Percentiles rank a stretch among this genome's conserved stretches.
Evolutionary conservation across 73 alveolate genomes (phyloP).

Genomic region (Durusdinium trenchii): DNA sequence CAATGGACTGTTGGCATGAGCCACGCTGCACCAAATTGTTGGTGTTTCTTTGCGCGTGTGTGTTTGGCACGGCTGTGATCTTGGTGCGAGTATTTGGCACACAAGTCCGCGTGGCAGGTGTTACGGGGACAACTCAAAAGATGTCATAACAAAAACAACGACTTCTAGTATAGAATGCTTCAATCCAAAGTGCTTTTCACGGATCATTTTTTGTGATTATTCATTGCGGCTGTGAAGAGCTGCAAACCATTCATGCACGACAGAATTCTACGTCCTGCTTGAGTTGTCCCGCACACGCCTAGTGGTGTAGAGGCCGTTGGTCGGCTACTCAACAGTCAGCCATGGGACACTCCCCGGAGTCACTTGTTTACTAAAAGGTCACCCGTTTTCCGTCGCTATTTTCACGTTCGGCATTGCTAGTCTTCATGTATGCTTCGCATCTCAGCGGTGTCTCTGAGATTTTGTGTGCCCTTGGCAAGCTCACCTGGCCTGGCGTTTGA

Average conservation of each 20-base stretch:
- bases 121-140: neutral
- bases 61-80: constrained; percentile 2
- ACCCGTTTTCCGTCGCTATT: neutral
- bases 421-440: neutral
- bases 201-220: no score
- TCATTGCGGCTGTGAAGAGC: no score
- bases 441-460: neutral
- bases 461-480: constrained; percentile 22
- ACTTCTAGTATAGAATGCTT: no score
- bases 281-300: neutral
- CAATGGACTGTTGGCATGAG: constrained; percentile 46
- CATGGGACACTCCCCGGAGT: no score
- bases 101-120: neutral
- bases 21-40: constrained; percentile 22
- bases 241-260: no score
- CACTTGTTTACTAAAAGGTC: no score
- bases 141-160: no score
- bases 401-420: neutral
- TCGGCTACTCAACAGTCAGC: neutral
- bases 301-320: neutral
- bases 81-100: neutral
- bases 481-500: constrained; percentile 58
- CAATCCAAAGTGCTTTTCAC: no score
- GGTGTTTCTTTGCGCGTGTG: no score
- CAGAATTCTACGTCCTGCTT: neutral